These are phyloP conservation scores for Fusarium torreyae DNA, from an alignment of 2,329 filamentous ascomycete genomes.

Conservation along the genomic window DNA sequence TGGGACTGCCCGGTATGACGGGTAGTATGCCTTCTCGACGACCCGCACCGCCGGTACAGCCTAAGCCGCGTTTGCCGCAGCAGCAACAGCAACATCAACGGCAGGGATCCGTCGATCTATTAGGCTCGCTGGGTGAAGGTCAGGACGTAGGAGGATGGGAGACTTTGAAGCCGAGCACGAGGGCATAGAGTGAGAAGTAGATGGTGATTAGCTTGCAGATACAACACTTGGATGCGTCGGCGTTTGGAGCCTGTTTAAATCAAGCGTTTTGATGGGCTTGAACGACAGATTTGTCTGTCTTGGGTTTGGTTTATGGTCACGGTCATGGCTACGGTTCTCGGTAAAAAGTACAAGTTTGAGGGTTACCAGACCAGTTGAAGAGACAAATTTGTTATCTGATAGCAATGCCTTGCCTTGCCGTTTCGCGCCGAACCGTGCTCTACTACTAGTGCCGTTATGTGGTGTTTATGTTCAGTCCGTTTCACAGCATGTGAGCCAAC, in stretches of 20 bases:
- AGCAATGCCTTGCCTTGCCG: too few relatives aligned
- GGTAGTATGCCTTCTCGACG: constrained; percentile 41
- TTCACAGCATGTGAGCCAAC: constrained; percentile 30
- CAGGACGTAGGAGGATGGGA: constrained; percentile 69
- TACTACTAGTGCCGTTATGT: background rate
- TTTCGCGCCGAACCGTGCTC: too few relatives aligned
- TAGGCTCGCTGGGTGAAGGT: constrained; percentile 67
- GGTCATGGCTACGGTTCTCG: background rate
- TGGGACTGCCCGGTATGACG: constrained; percentile 41
- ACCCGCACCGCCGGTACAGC: constrained; percentile 39
- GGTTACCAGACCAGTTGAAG: too few relatives aligned
- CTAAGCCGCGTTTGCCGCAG: constrained; percentile 40
- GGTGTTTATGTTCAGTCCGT: constrained; percentile 8
- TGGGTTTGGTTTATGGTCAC: constrained; percentile 11
- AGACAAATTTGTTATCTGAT: too few relatives aligned
- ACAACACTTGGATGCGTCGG: constrained; percentile 23
- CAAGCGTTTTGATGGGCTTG: constrained; percentile 20
- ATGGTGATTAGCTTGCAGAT: background rate
- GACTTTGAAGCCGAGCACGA: constrained; percentile 65
- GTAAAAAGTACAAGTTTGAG: constrained; percentile 11
- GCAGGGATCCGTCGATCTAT: constrained; percentile 55
- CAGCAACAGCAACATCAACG: constrained; percentile 49
- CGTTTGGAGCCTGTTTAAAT: constrained; percentile 23
- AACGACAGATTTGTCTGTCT: constrained; percentile 6
- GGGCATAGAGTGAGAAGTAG: constrained; percentile 26